A percentile compares a stretch with the other conserved stretches of the same genome.
phyloP scores from a whole-genome alignment of 1,139 yeast species.

The Pichia norvegensis region DNA sequence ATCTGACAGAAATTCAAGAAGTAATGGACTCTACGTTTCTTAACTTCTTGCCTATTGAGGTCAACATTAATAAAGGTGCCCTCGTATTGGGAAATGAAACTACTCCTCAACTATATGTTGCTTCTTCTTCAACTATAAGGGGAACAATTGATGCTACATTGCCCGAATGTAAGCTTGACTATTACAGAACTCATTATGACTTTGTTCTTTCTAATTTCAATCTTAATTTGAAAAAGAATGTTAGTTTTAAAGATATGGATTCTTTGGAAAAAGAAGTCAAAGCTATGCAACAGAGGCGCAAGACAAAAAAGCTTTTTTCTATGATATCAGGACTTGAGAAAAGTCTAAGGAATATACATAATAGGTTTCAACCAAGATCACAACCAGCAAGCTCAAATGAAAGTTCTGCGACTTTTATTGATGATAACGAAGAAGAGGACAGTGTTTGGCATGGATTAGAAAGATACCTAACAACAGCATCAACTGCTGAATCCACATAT shows the following conservation, averaged over 20 bases:
- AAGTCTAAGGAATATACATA: slow-evolving; percentile 2
- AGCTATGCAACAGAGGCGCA: slow-evolving; percentile 2
- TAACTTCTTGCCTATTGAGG: slow-evolving; percentile 30
- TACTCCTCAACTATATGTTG: slow-evolving; percentile 65
- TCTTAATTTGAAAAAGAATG: slow-evolving; percentile 60
- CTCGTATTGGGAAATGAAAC: slow-evolving; percentile 69
- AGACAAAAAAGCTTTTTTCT: slow-evolving; percentile 4
- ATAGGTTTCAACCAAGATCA: background rate
- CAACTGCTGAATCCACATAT: background rate
- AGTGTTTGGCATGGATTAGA: slow-evolving; percentile 30
- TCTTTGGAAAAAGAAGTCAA: slow-evolving; percentile 7
- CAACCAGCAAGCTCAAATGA: background rate
- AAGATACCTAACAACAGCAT: slow-evolving; percentile 20
- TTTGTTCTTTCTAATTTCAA: slow-evolving; percentile 44
- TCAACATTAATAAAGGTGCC: slow-evolving; percentile 49
- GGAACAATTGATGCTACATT: slow-evolving; percentile 53
- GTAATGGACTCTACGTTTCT: slow-evolving; percentile 14
- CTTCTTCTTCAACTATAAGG: slow-evolving; percentile 48
- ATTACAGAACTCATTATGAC: slow-evolving; percentile 40
- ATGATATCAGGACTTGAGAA: slow-evolving; percentile 8
- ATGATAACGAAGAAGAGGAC: slow-evolving; percentile 10
- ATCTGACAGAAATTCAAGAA: background rate
- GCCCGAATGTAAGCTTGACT: slow-evolving; percentile 46
- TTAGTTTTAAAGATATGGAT: slow-evolving; percentile 37
- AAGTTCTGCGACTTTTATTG: background rate